Evolutionary conservation across 495 filamentous ascomycete genomes (phyloP).

Genomic region (Hypoxylon trugodes): DNA sequence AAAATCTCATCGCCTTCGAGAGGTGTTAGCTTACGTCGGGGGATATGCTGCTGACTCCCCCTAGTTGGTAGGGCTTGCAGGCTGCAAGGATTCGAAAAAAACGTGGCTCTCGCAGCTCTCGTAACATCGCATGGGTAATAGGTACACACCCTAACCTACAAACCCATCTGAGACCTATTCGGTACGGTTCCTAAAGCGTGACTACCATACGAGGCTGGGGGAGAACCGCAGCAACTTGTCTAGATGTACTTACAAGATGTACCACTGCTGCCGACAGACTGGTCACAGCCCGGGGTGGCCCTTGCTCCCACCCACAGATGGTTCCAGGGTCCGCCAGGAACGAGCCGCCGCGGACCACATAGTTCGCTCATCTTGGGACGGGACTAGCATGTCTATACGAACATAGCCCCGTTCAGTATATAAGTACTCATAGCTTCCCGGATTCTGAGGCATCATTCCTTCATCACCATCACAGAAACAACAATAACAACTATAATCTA

Average conservation of each 20-base stretch:
- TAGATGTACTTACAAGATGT: slow-evolving; percentile 1
- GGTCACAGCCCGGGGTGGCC: slow-evolving; percentile 11
- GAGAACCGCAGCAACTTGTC: slow-evolving; percentile 25
- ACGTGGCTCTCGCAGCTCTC: slow-evolving; percentile 1
- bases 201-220: slow-evolving; percentile 23
- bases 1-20: slow-evolving; percentile 13
- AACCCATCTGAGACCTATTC: slow-evolving; percentile 15
- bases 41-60: neutral
- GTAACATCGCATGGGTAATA: neutral
- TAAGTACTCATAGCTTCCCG: slow-evolving; percentile 42
- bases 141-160: slow-evolving; percentile 13
- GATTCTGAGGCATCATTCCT: slow-evolving; percentile 32
- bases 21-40: neutral
- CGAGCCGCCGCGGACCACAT: slow-evolving; percentile 12
- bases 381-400: slow-evolving; percentile 17
- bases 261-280: slow-evolving; percentile 22
- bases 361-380: slow-evolving; percentile 11
- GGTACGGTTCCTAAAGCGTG: slow-evolving; percentile 30
- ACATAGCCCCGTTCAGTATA: slow-evolving; percentile 11
- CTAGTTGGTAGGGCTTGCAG: too few relatives aligned
- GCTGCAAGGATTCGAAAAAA: too few relatives aligned
- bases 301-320: slow-evolving; percentile 19
- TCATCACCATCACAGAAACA: slow-evolving; percentile 44
- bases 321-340: slow-evolving; percentile 19
- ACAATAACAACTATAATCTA: slow-evolving; percentile 30